Evolutionary conservation across 495 filamentous ascomycete species (phyloP), one percentile per base, ranked within the genome.

Genomic region (Niebla homalea): DNA sequence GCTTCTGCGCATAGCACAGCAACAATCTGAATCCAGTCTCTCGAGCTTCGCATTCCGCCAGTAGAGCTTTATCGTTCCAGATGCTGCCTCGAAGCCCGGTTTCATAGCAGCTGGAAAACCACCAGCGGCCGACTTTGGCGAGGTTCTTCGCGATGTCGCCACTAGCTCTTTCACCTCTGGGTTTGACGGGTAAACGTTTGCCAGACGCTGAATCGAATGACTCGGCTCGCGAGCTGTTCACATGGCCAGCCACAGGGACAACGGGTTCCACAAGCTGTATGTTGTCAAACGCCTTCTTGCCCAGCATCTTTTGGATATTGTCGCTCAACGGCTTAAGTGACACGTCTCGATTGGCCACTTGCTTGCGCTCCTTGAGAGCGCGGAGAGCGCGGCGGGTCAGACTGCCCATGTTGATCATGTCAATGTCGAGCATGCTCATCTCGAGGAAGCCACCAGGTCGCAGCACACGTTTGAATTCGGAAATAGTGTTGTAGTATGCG

Each of bases 61-160:
- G 68, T 35, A 97, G 62, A 35, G 73, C 71, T 50, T 73, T 76
- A 56, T 97, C 86, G 38, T 71, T 71, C 85, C 89, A 96, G 61
- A 98, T 87, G 61, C 84, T 89, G 35, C 64, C 56, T 20, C 66
- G 63, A 52, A 64, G 61, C 46, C 73, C 71, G 23, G 71, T 75
- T 68, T 97, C 92, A 63, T 97, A 97, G 70, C 88, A 95, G 45
- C 82, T 75, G 4, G 77, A 83, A 64, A 94, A 96, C 92, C 93
- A 97, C 88, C 89, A 98, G 36, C 93, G 72, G 15, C 92, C 93
- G 7, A 98, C 90, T 52, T 79, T 81, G 18, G 89, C 80, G 18
- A 97, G 88, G 70, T 94, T 93, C 59, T 87, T 89, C 4, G 86
- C 84, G 57, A 96, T 93, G 47, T 77, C 81, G 56, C 86, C 83